phyloP scores from a whole-genome alignment of 805 yeast species.

The Yarrowia sp. region DNA sequence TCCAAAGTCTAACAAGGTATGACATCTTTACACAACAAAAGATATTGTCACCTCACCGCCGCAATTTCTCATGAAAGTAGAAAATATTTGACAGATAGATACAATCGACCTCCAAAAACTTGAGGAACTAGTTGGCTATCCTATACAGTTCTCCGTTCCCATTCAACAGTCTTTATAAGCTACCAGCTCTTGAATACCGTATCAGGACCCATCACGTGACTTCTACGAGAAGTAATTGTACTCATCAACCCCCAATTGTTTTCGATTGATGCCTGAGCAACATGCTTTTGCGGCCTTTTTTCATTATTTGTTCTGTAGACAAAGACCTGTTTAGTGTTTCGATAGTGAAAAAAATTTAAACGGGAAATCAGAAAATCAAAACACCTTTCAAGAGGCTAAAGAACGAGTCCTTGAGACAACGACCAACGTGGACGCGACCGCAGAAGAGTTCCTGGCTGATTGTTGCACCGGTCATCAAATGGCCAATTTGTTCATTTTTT shows the following conservation, averaged over 20 bases:
- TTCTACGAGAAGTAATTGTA: not conserved
- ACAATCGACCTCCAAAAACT: too few relatives aligned
- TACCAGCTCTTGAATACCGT: not conserved
- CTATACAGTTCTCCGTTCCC: not conserved
- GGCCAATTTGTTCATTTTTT: not conserved
- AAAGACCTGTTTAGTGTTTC: not conserved
- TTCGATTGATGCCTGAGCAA: not conserved
- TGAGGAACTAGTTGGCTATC: too few relatives aligned
- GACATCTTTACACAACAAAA: too few relatives aligned
- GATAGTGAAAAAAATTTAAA: slow-evolving; percentile 8
- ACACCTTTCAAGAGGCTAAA: not conserved
- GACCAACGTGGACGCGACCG: not conserved
- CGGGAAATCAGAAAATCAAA: not conserved
- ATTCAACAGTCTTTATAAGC: not conserved
- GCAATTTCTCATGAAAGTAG: too few relatives aligned
- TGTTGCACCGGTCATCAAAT: not conserved
- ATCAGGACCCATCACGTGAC: not conserved
- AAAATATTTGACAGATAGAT: too few relatives aligned
- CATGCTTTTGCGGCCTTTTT: slow-evolving; percentile 6
- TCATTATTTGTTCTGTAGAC: not conserved
- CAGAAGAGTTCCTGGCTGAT: not conserved
- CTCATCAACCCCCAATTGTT: not conserved
- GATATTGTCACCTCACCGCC: too few relatives aligned
- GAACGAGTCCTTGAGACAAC: not conserved
- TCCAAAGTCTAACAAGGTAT: not conserved